A percentile compares a stretch with the other conserved stretches of the same genome.
Conservation (phyloP, 2,329 filamentous ascomycete species). For the Colletotrichum brevisporum region DNA sequence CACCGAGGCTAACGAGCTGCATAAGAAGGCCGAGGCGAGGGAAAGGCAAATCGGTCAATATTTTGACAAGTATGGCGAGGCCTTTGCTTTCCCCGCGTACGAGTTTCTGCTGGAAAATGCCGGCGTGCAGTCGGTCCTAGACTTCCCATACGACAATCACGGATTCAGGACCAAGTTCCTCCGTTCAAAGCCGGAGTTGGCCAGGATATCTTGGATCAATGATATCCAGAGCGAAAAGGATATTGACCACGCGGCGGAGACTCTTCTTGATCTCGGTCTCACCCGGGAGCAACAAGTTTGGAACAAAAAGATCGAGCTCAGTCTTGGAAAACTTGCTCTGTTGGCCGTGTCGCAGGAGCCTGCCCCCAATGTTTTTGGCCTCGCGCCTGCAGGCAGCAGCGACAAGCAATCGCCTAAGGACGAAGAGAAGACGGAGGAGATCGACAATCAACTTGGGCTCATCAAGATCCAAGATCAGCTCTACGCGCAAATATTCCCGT, state of each 20-base stretch:
- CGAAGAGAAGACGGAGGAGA: slow-evolving; percentile 62
- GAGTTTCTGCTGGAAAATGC: slow-evolving; percentile 79
- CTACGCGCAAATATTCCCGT: slow-evolving; percentile 78
- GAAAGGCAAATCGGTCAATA: slow-evolving; percentile 63
- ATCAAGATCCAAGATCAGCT: slow-evolving; percentile 85
- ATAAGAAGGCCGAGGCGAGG: slow-evolving; percentile 61
- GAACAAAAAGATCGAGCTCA: slow-evolving; percentile 94
- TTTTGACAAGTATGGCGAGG: slow-evolving; percentile 75
- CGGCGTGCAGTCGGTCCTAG: slow-evolving; percentile 77
- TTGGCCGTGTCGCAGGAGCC: slow-evolving; percentile 71
- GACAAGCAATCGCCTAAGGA: slow-evolving; percentile 55
- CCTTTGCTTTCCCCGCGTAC: slow-evolving; percentile 84
- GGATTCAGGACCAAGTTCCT: slow-evolving; percentile 85
- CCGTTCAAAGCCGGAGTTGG: slow-evolving; percentile 77
- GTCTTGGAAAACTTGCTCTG: slow-evolving; percentile 85
- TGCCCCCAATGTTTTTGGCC: slow-evolving; percentile 42
- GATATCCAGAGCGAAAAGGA: slow-evolving; percentile 84
- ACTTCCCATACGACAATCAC: slow-evolving; percentile 77
- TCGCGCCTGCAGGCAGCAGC: slow-evolving; percentile 51
- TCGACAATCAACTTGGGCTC: slow-evolving; percentile 76
- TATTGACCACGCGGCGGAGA: slow-evolving; percentile 79
- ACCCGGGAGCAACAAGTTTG: slow-evolving; percentile 84
- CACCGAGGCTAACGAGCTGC: slow-evolving; percentile 50
- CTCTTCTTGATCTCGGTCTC: slow-evolving; percentile 78
- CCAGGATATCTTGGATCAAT: slow-evolving; percentile 94